A percentile compares a stretch with the other conserved stretches of the same genome.
Conservation (phyloP, 2,329 filamentous ascomycete species). For the Plenodomus tracheiphilus region DNA sequence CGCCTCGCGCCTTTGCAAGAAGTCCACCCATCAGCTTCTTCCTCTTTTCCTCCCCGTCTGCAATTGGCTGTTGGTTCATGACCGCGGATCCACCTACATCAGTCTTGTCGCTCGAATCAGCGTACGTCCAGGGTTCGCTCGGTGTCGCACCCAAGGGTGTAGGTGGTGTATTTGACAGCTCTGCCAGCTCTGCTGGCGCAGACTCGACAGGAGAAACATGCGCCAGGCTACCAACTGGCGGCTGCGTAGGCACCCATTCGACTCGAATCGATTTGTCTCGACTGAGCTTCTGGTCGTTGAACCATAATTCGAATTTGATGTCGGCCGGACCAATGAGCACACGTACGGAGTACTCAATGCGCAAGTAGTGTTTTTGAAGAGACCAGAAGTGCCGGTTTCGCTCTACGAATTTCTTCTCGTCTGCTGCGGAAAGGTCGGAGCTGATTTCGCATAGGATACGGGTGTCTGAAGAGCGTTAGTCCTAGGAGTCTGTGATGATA, state of each 20-base stretch:
- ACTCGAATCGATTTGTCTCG: constrained; percentile 42
- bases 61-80: constrained; percentile 1
- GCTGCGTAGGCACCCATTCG: constrained; percentile 32
- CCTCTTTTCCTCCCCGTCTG: constrained; percentile 11
- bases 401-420: constrained; percentile 39
- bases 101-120: constrained; percentile 2
- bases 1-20: constrained; percentile 11
- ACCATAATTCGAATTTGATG: constrained; percentile 46
- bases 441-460: constrained; percentile 43
- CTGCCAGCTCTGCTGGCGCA: constrained; percentile 9
- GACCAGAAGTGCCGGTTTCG: constrained; percentile 45
- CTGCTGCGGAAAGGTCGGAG: constrained; percentile 34
- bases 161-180: constrained; percentile 19
- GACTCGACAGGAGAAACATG: constrained; percentile 1
- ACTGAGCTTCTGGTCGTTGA: constrained; percentile 40
- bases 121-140: neutral
- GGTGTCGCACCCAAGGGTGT: constrained; percentile 11
- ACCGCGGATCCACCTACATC: constrained; percentile 3
- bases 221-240: constrained; percentile 13
- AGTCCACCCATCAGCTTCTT: constrained; percentile 10
- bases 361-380: constrained; percentile 36
- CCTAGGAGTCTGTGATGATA: neutral
- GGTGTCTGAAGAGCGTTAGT: constrained; percentile 20
- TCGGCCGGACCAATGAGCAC: constrained; percentile 46
- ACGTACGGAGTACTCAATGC: constrained; percentile 42